Percentiles rank a stretch among this genome's conserved stretches.
phyloP scores from a whole-genome alignment of 352 stramenopile species.

The Pythium guiyangense region DNA sequence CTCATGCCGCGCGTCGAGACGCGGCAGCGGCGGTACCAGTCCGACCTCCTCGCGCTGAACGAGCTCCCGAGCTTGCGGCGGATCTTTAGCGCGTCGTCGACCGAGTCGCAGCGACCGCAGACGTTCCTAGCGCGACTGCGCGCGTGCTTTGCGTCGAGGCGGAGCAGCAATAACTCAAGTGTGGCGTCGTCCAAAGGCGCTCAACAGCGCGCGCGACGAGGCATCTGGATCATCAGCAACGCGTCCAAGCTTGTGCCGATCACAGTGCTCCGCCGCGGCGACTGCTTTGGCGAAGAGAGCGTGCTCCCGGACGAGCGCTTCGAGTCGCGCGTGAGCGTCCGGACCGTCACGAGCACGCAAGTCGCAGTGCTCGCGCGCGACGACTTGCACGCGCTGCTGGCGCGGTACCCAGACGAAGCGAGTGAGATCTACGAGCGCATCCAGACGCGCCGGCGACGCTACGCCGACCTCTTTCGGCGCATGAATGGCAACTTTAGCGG shows the following conservation, averaged over 20 bases:
- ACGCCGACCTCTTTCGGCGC: slow-evolving; percentile 14
- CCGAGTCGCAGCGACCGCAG: background rate
- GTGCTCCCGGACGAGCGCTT: slow-evolving; percentile 31
- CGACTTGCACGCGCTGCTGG: slow-evolving; percentile 30
- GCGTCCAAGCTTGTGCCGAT: slow-evolving; percentile 20
- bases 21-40: background rate
- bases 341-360: slow-evolving; percentile 44
- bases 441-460: slow-evolving; percentile 13
- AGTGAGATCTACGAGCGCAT: slow-evolving; percentile 18
- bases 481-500: slow-evolving; percentile 40
- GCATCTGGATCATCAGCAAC: slow-evolving; percentile 3
- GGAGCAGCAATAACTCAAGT: too few relatives aligned
- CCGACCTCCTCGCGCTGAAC: slow-evolving; percentile 5
- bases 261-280: slow-evolving; percentile 38
- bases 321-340: slow-evolving; percentile 36
- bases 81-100: background rate
- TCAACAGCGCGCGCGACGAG: background rate
- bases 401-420: slow-evolving; percentile 36
- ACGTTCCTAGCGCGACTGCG: background rate
- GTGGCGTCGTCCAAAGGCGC: background rate
- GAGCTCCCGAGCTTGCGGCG: slow-evolving; percentile 7
- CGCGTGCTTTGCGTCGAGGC: background rate
- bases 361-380: slow-evolving; percentile 37
- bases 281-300: slow-evolving; percentile 65
- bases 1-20: slow-evolving; percentile 25